Conservation (phyloP, 2,329 filamentous ascomycete genomes). For the Colletotrichum cereale region DNA sequence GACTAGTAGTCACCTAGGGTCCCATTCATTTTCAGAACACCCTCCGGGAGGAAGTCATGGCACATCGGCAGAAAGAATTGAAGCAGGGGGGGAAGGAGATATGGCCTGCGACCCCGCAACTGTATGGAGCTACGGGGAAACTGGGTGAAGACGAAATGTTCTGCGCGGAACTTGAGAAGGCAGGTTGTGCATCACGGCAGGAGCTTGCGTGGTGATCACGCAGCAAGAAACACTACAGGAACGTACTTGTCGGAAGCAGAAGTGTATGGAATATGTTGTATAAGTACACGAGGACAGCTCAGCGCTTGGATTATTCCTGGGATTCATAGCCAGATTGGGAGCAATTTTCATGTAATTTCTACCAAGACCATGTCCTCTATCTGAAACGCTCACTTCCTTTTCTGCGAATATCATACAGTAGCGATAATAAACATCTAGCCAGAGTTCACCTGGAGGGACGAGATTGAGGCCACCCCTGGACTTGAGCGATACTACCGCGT, state of each 20-base stretch:
- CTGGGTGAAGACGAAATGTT: slow-evolving; percentile 47
- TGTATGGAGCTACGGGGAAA: slow-evolving; percentile 43
- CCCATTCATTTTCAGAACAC: slow-evolving; percentile 58
- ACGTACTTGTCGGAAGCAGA: not conserved
- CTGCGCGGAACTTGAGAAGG: slow-evolving; percentile 44
- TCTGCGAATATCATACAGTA: accelerated
- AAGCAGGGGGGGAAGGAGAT: slow-evolving; percentile 45
- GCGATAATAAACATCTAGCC: not conserved
- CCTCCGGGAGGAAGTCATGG: slow-evolving; percentile 45
- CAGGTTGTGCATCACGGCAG: slow-evolving; percentile 21
- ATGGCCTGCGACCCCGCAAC: slow-evolving; percentile 48
- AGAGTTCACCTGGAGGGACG: not conserved
- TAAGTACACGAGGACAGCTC: not conserved
- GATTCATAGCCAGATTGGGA: not conserved
- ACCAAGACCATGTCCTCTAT: accelerated
- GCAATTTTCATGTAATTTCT: not conserved
- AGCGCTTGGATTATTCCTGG: not conserved
- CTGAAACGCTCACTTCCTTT: not conserved
- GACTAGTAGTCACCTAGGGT: slow-evolving; percentile 48
- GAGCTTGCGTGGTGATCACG: slow-evolving; percentile 42
- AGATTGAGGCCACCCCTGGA: too few species aligned
- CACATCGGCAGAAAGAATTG: slow-evolving; percentile 44
- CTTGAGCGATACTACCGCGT: not conserved
- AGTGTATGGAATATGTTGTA: slow-evolving; percentile 4
- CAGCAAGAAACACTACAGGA: not conserved